These are phyloP conservation scores for Fusarium musae DNA, from an alignment of 2,329 filamentous ascomycete genomes.

Conservation along the genomic window DNA sequence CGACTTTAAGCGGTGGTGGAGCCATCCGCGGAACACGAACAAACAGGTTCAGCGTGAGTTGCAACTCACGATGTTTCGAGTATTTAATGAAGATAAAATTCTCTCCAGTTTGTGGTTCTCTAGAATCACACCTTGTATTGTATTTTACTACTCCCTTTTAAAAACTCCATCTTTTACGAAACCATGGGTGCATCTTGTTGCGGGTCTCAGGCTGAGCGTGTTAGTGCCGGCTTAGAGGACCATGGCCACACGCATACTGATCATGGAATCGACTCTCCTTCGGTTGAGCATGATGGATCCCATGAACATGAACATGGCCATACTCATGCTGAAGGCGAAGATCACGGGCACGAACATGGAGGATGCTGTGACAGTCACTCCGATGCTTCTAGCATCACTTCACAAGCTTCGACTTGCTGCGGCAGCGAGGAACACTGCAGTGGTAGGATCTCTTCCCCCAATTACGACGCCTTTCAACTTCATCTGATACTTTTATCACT, in stretches of 20 bases:
- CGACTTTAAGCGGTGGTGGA: slow-evolving; percentile 1
- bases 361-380: not conserved
- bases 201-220: not conserved
- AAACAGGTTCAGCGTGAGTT: not conserved
- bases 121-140: fast-evolving
- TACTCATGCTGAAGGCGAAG: fast-evolving
- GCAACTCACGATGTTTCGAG: not conserved
- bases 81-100: not conserved
- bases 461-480: fast-evolving
- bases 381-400: not conserved
- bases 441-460: not conserved
- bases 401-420: not conserved
- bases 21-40: not conserved
- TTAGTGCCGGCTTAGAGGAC: not conserved
- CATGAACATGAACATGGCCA: fast-evolving
- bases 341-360: not conserved
- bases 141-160: not conserved
- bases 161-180: not conserved
- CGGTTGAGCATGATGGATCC: fast-evolving
- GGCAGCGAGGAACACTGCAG: slow-evolving; percentile 10
- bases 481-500: fast-evolving
- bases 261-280: not conserved
- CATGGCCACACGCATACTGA: fast-evolving
- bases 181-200: slow-evolving; percentile 15
- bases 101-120: fast-evolving